Percentiles rank a stretch among this genome's conserved stretches.
These are phyloP conservation scores for Karstenula rhodostoma DNA, from an alignment of 2,329 filamentous ascomycete genomes.

Conservation along the genomic window DNA sequence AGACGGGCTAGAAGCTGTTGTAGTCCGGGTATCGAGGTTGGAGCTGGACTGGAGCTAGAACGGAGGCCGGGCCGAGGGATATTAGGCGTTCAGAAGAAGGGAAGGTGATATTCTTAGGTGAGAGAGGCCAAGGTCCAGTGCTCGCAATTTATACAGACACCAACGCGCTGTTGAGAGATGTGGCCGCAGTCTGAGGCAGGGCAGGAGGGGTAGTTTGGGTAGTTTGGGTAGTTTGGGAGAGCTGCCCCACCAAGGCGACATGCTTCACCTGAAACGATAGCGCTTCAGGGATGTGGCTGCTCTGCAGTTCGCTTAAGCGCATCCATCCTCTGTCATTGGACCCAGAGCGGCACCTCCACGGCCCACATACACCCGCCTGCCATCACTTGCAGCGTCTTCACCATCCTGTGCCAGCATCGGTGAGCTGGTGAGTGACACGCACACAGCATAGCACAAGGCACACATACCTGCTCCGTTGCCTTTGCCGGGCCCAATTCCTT, in stretches of 20 bases:
- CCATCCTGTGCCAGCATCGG: not conserved
- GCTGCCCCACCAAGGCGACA: constrained; percentile 13
- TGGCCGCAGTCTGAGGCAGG: constrained; percentile 5
- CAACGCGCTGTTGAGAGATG: not conserved
- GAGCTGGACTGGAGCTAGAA: not conserved
- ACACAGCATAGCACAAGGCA: not conserved
- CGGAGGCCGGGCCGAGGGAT: not conserved
- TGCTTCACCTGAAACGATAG: constrained; percentile 24
- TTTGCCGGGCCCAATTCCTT: not conserved
- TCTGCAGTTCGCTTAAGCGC: constrained; percentile 19
- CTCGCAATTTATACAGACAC: constrained; percentile 8
- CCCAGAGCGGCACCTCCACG: constrained; percentile 4
- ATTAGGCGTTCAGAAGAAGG: not conserved
- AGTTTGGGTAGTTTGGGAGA: constrained; percentile 7
- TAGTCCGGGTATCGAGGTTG: not conserved
- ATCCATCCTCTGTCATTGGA: constrained; percentile 14
- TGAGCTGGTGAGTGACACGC: constrained; percentile 6
- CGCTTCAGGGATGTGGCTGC: constrained; percentile 15
- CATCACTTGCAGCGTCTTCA: constrained; percentile 5
- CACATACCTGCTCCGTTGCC: not conserved
- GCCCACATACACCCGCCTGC: not conserved
- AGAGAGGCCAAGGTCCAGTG: constrained; percentile 2
- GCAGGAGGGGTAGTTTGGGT: constrained; percentile 10
- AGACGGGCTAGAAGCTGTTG: not conserved
- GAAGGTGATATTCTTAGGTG: constrained; percentile 4